phyloP scores from a whole-genome alignment of 257 asterid species.

The Solanum dulcamara region DNA sequence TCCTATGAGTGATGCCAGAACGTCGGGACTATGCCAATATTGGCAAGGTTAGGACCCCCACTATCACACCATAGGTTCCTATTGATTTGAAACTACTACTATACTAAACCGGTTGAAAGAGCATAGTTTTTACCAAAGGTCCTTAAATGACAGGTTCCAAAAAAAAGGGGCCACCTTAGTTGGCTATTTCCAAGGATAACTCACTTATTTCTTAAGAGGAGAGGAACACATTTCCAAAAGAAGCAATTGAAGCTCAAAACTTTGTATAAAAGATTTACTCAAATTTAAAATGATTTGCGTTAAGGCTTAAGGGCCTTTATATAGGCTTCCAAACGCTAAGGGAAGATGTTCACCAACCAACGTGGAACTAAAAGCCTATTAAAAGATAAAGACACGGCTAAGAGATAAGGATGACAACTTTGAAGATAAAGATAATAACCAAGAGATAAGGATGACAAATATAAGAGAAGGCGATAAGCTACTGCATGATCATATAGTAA shows the following conservation, averaged over 20 bases:
- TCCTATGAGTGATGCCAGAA: background rate
- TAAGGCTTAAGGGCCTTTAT: background rate
- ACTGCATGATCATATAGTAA: too few species aligned
- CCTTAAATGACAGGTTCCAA: background rate
- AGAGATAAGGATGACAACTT: background rate
- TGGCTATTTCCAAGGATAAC: background rate
- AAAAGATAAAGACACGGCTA: background rate
- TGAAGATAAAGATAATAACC: background rate
- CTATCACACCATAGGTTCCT: background rate
- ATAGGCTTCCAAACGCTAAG: background rate
- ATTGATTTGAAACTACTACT: too few species aligned
- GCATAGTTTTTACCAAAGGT: background rate
- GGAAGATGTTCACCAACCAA: background rate
- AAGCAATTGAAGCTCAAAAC: background rate
- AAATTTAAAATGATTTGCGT: background rate
- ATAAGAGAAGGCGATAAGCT: background rate
- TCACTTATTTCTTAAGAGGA: background rate
- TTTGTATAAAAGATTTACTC: background rate
- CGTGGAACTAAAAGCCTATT: background rate
- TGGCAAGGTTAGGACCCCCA: background rate
- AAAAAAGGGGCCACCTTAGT: background rate
- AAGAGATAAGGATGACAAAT: background rate
- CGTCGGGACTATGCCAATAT: background rate
- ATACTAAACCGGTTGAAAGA: background rate
- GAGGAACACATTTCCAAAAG: background rate